Evolutionary conservation across 257 asterid species (phyloP), one percentile per base, ranked within the genome.

Genomic region (Solanum lycopersicoides): DNA sequence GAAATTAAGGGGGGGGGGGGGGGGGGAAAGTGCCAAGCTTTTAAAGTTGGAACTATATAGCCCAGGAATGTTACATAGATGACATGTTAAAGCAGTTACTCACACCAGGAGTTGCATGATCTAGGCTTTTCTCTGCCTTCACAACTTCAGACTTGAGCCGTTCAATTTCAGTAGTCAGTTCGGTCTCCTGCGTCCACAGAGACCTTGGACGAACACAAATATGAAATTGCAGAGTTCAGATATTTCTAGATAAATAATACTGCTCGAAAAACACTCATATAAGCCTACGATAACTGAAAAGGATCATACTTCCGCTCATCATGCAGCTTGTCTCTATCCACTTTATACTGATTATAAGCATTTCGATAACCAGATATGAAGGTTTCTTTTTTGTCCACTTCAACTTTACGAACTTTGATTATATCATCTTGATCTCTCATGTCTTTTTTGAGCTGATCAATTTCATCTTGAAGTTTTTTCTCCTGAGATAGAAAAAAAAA

Each of bases 61-160:
- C 41, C 68, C 35, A 35, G 10, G n/a, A 42, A 45, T 32, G 28
- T 41, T 44, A 84, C 72, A 83, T 39, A 41, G 37, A 85, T 16
- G 41, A 44, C 42, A 50, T 28, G 47, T 16, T 41, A 63, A 45
- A 87, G 63, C 69, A 83, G 87, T 85, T 59, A 93, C 99, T 93
- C 89, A 97, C 99, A 86, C 99, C 99, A 63, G 99, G 98, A 89
- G 99, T 97, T 34, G 99, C 98, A 23, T 95, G 98, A 91, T 97
- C 99, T 21, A 97, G 97, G 91, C 94, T 95, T 95, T 96, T 97
- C 94, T 95, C 98, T 75, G 99, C 98, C 94, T 96, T 95, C 84
- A 88, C 93, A 88, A 97, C 96, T 89, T 97, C 99, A 25, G 96
- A 91, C 83, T 93, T 95, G 82, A 95, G 97, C 92, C 91, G 92